These are phyloP conservation scores for Venturia nashicola DNA, from an alignment of 2,329 filamentous ascomycete species.

Conservation along the genomic window DNA sequence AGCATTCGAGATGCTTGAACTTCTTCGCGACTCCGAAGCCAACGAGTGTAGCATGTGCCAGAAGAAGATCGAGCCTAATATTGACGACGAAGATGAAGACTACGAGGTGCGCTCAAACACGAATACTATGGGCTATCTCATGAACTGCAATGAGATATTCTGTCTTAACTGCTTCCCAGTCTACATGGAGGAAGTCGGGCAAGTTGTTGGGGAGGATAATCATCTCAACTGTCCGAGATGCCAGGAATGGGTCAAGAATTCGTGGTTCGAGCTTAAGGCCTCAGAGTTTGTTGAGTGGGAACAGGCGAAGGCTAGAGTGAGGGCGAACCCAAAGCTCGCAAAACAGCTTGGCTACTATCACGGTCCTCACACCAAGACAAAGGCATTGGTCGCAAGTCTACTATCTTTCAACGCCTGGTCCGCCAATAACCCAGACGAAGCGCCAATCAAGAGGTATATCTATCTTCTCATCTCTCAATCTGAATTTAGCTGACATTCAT, in stretches of 20 bases:
- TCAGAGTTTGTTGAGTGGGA: not conserved
- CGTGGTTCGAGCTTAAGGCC: not conserved
- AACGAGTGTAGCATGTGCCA: conserved; percentile 61
- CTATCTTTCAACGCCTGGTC: conserved; percentile 47
- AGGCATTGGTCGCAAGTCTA: conserved; percentile 66
- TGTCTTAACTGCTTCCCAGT: conserved; percentile 60
- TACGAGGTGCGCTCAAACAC: conserved; percentile 11
- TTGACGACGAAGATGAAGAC: conserved; percentile 42
- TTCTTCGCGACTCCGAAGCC: conserved; percentile 71
- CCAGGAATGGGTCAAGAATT: not conserved
- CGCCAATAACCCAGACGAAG: conserved; percentile 46
- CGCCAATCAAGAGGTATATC: conserved; percentile 59
- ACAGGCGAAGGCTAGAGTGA: conserved; percentile 14
- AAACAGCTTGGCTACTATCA: conserved; percentile 57
- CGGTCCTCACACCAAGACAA: conserved; percentile 87
- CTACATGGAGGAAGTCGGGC: conserved; percentile 44
- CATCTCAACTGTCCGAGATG: not conserved
- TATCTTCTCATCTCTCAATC: not conserved
- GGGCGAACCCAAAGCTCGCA: conserved; percentile 39
- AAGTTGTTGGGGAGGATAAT: conserved; percentile 12
- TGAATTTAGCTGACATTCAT: not conserved
- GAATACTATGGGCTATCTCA: conserved; percentile 66
- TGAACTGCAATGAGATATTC: conserved; percentile 75
- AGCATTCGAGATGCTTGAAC: conserved; percentile 72
- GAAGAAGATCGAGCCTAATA: conserved; percentile 41